Base-by-base conservation (phyloP, 257 asterid genomes). In the Nicotiana benthamiana region DNA sequence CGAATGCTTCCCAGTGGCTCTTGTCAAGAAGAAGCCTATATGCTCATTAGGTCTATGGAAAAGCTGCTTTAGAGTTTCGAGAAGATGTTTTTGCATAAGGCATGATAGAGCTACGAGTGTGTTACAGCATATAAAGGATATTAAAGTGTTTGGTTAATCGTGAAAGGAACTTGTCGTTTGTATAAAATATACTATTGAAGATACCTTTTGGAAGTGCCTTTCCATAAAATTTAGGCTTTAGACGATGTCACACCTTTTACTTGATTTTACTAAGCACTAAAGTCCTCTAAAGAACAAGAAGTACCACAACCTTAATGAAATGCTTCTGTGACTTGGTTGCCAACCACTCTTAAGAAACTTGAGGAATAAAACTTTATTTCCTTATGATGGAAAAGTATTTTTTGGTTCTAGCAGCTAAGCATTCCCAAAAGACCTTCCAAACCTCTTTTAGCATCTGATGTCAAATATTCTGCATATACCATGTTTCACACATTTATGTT, bases 281-380 rank as follows among this genome's bases (percentile, higher is more conserved):
- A 65, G 48, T 65, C 51, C 26, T 65, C 26, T 65, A 16, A 15
- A 30, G 48, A 28, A 30, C 32, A 64, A 28, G 22, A 64, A 16
- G 74, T 64, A 64, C 74, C 74, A 16, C 12, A 64, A 30, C 48
- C 74, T 64, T 28, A 30, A 17, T 16, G 74, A 65, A 70, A 22
- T 70, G 77, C 77, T 70, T 32, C 10, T 70, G 77, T 70, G 77
- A 70, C 77, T 22, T 70, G 77, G 59, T 70, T 70, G 20, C 77
- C 77, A 43, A 70, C 36, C 22, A 70, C 59, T 12, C 36, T 43
- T 43, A 70, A 70, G 59, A 70, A 70, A 43, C 77, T 62, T 27
- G 0, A 26, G 65, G 65, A 9, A 59, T 59, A 62, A 1, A 5
- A 62, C 68, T 26, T 16, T 22, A 6, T 26, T 62, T 22, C 28